Percentiles rank a stretch among this genome's conserved stretches.
Evolutionary conservation across 805 yeast species (phyloP).

Genomic region (Jamesozyma spencerorum): DNA sequence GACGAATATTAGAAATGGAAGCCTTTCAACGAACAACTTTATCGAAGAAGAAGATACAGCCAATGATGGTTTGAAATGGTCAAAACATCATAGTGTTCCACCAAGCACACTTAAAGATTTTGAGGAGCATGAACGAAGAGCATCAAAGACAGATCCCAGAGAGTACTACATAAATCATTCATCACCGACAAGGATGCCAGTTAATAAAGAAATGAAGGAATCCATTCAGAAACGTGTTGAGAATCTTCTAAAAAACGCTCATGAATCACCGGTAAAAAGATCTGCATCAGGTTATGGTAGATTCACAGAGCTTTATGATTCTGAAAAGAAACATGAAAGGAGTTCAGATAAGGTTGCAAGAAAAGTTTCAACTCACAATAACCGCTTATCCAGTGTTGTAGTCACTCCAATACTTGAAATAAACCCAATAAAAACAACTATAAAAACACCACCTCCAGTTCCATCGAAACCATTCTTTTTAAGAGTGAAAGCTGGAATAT

Average conservation of each 20-base stretch:
- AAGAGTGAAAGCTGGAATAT: not conserved
- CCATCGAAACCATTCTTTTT: slow-evolving; percentile 18
- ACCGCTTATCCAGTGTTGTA: slow-evolving; percentile 1
- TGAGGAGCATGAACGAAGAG: slow-evolving; percentile 6
- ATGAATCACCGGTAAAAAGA: slow-evolving; percentile 25
- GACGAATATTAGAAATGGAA: not conserved
- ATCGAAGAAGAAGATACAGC: not conserved
- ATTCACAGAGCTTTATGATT: slow-evolving; percentile 39
- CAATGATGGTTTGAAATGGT: not conserved
- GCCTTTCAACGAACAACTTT: not conserved
- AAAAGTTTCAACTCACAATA: not conserved
- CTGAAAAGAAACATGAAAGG: not conserved
- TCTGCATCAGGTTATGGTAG: slow-evolving; percentile 81
- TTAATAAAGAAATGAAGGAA: slow-evolving; percentile 13
- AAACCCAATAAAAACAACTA: not conserved
- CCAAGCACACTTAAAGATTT: slow-evolving; percentile 2
- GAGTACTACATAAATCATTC: slow-evolving; percentile 6
- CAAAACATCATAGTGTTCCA: slow-evolving; percentile 4
- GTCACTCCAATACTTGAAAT: not conserved
- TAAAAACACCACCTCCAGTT: slow-evolving; percentile 40
- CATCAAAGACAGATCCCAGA: slow-evolving; percentile 1
- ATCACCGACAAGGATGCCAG: slow-evolving; percentile 6
- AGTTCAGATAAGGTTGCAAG: not conserved
- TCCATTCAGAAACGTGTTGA: slow-evolving; percentile 51
- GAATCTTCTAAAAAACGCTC: slow-evolving; percentile 33